Base-by-base conservation (phyloP, 2,329 filamentous ascomycete species). In the Colletotrichum spinosum region DNA sequence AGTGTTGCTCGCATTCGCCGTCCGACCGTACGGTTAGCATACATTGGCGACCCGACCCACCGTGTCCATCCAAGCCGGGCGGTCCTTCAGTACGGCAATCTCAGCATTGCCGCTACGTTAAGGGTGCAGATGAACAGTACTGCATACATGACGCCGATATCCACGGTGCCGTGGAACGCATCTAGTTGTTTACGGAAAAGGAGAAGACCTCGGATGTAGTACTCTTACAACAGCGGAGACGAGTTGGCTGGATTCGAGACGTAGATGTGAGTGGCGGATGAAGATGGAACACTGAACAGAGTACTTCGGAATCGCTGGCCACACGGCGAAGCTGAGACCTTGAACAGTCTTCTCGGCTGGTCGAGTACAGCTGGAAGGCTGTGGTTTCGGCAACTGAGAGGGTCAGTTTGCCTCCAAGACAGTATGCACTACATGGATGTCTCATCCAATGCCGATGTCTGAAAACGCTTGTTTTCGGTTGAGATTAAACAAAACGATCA, bases 121-220 rank as follows among this genome's bases (percentile, higher is more conserved):
- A 25, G 25, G 25, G 25, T 25, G 25, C 25, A 25, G 25, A 25
- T 5, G 25, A 25, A 5, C 25, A 25, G 25, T 25, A 4, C 25
- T 25, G 25, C 25, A 25, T 25, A 25, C 25, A 25, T 42, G 13
- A 39, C 55, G 7, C 44, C 55, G 3, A 57, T 13, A 25, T 57
- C 11, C 9, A 57, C 55, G 1, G 17, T 57, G 8, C 55, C 55
- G 13, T 57, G 12, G 17, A 39, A 57, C 6, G 55, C 49, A 6
- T 50, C 37, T 2, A 51, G 48, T 17, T 59, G 55, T n/a, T 59
- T 59, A 8, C 55, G 55, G n/a, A 59, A 59, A 1, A 59, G 55
- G 12, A 34, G 33, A 15, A 59, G 55, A 25, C 55, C 48, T 6
- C 48, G 55, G 9, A 59, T 15, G 33, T 59, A 59, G 48, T 59